phyloP scores from a whole-genome alignment of 2,329 filamentous ascomycete genomes.

The Xylariaceae sp. region DNA sequence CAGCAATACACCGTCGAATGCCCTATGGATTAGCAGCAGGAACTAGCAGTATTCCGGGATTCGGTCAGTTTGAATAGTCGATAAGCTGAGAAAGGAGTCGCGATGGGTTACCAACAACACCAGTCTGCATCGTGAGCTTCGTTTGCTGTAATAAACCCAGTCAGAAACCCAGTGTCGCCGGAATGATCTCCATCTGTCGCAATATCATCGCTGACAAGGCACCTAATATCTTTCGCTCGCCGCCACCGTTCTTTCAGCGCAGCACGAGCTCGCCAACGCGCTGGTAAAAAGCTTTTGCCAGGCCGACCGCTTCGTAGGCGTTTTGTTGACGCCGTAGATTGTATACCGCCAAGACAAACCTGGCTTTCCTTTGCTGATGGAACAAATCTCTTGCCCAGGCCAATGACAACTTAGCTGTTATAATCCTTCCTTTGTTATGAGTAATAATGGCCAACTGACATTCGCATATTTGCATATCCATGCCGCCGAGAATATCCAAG shows the following conservation, averaged over 20 bases:
- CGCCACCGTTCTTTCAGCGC: conserved; percentile 4
- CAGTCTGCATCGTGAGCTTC: too few relatives aligned
- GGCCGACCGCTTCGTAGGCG: conserved; percentile 3
- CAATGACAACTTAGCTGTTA: conserved; percentile 8
- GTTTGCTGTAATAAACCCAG: too few relatives aligned
- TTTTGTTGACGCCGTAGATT: conserved; percentile 8
- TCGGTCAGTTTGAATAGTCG: too few relatives aligned
- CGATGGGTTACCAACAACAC: too few relatives aligned
- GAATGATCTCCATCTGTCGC: background rate
- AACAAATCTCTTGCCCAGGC: background rate
- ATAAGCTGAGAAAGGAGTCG: too few relatives aligned
- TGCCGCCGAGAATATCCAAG: background rate
- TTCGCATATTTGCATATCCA: conserved; percentile 6
- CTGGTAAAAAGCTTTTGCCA: background rate
- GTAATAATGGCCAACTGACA: conserved; percentile 13
- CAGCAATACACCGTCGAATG: too few relatives aligned
- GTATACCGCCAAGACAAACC: conserved; percentile 11
- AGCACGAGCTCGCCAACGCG: background rate
- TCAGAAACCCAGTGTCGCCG: too few relatives aligned
- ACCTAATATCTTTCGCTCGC: background rate
- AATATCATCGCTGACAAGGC: background rate
- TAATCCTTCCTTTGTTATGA: conserved; percentile 4
- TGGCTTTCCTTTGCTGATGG: background rate
- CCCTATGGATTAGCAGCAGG: background rate
- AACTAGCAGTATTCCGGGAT: too few relatives aligned